Base-by-base conservation (phyloP, 768 basidiomycete species). In the Lentinula sp. region DNA sequence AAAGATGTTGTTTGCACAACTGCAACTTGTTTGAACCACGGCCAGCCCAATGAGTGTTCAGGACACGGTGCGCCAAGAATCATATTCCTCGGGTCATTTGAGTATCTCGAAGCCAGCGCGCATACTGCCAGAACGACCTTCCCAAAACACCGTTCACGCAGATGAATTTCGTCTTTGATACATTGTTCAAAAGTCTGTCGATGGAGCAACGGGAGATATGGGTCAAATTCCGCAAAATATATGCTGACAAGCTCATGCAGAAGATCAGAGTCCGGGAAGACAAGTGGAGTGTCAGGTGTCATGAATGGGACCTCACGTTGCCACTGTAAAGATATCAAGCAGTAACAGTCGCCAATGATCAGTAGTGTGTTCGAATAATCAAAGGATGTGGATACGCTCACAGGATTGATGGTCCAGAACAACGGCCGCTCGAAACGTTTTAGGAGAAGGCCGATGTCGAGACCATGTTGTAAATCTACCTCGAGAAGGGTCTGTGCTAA, bases 151-250 rank as follows among this genome's bases (percentile, higher is more conserved):
- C 75, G 28, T 60, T 90, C 79, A 1, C 68, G 73, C 8, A 75
- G 69, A 67, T 91, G 85, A 2, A 84, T 64, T 1, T 80, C 79
- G 6, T 81, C 75, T 1, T 68, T 68, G 45, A 88, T 69, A 23
- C 78, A 74, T 43, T 72, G 72, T 49, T 86, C 79, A 63, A 95
- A 93, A 18, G 83, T 84, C 0, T 85, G 85, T 0, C 85, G 82
- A 67, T 94, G 92, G 3, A 96, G 73, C 9, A 95, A 74, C 0
- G 92, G 91, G 1, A 81, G 68, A 51, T 82, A 76, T 3, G 70
- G 63, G 65, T 92, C 88, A 62, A 81, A 62, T 39, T 82, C 66
- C 0, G 63, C 64, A 68, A 95, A 96, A 66, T 87, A 93, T 20
- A 80, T 70, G 49, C 87, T 78, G 50, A 91, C 74, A 32, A 96